Percentiles rank a stretch among this genome's conserved stretches.
These are phyloP conservation scores for Gomphus bonarii DNA, from an alignment of 1,284 basidiomycete genomes.

Conservation along the genomic window DNA sequence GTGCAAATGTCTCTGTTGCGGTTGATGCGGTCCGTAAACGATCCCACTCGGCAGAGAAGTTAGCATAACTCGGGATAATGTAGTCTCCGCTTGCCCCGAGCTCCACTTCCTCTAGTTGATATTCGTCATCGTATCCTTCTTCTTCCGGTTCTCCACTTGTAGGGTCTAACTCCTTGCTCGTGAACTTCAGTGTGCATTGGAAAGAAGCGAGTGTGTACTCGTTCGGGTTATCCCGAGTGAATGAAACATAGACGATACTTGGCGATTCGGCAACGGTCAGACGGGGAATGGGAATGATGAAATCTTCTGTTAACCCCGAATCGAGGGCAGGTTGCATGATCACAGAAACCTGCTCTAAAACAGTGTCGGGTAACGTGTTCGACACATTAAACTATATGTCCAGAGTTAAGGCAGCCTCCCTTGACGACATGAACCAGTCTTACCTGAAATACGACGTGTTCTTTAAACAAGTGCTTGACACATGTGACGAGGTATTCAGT, in stretches of 20 bases:
- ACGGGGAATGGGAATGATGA: slow-evolving; percentile 80
- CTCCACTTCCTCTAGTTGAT: slow-evolving; percentile 94
- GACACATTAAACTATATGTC: slow-evolving; percentile 82
- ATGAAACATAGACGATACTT: slow-evolving; percentile 87
- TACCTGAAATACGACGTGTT: slow-evolving; percentile 94
- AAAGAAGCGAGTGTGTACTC: slow-evolving; percentile 83
- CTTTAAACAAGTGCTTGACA: slow-evolving; percentile 95
- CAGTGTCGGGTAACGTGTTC: slow-evolving; percentile 97
- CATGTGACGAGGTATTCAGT: slow-evolving; percentile 97
- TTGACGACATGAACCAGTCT: slow-evolving; percentile 15
- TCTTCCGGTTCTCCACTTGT: slow-evolving; percentile 94
- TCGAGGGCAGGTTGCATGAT: slow-evolving; percentile 79
- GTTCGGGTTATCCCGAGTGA: slow-evolving; percentile 71
- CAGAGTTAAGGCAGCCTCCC: background rate
- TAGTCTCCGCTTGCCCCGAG: slow-evolving; percentile 88
- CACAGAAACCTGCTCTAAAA: slow-evolving; percentile 93
- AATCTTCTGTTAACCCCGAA: slow-evolving; percentile 80
- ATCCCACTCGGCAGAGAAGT: slow-evolving; percentile 94
- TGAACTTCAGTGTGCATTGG: slow-evolving; percentile 88
- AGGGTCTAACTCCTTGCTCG: slow-evolving; percentile 97
- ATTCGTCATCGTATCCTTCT: slow-evolving; percentile 98
- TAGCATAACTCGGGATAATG: slow-evolving; percentile 85
- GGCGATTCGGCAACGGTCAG: slow-evolving; percentile 65
- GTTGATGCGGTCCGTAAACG: slow-evolving; percentile 65
- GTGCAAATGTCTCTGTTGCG: slow-evolving; percentile 88